These are phyloP conservation scores for Litchi chinensis DNA, from an alignment of 345 rosid genomes.

Conservation along the genomic window DNA sequence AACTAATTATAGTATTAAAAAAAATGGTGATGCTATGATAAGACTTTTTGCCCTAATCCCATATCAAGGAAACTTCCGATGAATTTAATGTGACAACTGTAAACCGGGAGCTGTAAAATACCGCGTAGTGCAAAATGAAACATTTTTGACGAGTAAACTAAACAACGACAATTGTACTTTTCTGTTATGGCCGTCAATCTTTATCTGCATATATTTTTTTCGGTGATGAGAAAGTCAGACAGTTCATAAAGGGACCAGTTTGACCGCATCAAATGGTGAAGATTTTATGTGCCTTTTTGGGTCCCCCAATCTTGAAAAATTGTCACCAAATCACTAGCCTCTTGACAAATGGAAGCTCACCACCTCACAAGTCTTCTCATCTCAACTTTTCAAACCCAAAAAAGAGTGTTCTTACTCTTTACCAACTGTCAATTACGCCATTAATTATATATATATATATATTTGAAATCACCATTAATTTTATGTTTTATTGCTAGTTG, in stretches of 20 bases:
- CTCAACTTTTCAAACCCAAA: background rate
- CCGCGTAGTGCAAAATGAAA: background rate
- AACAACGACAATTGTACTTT: background rate
- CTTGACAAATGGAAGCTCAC: background rate
- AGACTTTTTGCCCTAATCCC: no score
- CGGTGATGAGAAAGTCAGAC: no score
- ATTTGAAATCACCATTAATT: no score
- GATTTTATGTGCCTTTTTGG: background rate
- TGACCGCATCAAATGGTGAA: background rate
- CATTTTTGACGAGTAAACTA: no score
- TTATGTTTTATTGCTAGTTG: background rate
- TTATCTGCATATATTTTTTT: background rate
- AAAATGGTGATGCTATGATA: no score
- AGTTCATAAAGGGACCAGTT: background rate
- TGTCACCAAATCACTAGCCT: background rate
- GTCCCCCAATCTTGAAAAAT: constrained; percentile 11
- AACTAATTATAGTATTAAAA: no score
- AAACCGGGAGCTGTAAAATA: background rate
- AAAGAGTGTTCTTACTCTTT: background rate
- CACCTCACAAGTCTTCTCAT: background rate
- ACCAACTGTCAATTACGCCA: background rate
- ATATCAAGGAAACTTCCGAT: background rate
- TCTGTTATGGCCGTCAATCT: background rate
- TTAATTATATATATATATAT: no score
- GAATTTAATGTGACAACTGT: background rate